Evolutionary conservation across 2,329 filamentous ascomycete species (phyloP), one percentile per base, ranked within the genome.

Genomic region (Curvularia lunata): DNA sequence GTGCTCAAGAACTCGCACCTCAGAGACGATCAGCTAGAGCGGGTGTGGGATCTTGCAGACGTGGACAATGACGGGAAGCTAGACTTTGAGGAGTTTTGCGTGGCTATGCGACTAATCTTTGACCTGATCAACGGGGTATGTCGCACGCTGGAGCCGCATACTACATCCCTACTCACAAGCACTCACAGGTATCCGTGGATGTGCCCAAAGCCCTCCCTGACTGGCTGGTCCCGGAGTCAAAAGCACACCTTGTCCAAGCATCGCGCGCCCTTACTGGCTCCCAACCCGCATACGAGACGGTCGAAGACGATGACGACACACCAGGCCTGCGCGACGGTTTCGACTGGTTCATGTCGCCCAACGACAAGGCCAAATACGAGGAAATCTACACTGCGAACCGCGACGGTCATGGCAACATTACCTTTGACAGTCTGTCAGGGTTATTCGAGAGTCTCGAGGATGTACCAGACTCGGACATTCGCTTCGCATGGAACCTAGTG

Each of bases 51-150:
- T 74, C 84, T 99, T 62, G 92, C 95, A 57, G 95, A 99, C 76
- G 92, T 99, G 61, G 95, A 99, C 79, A 93, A 93, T 69, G 95
- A 99, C 81, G 95, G 95, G 63, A 96, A 96, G 78, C 84, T 99
- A 53, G 95, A 99, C 80, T 99, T 99, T 81, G 95, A 99, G 81
- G 95, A 99, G 83, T 99, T 99, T 78, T 99, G 95, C 78, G 95
- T 99, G 57, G 95, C 93, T 38, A 99, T 99, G 95, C 87, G 95
- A 73, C 82, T 99, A 72, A 97, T 98, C 71, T 99, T 98, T 78
- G 95, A 99, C 77, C 82, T 98, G 65, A 88, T 99, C 69, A 99
- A 99, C 73, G 95, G 95, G 70, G 91, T 96, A 84, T 51, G 69
- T 65, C 23, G 19, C 18, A 18, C 30, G 8, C 5, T 19, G 7